Evolutionary conservation across 441 rosid species (phyloP), one percentile per base, ranked within the genome.

Genomic region (Croton setiger): DNA sequence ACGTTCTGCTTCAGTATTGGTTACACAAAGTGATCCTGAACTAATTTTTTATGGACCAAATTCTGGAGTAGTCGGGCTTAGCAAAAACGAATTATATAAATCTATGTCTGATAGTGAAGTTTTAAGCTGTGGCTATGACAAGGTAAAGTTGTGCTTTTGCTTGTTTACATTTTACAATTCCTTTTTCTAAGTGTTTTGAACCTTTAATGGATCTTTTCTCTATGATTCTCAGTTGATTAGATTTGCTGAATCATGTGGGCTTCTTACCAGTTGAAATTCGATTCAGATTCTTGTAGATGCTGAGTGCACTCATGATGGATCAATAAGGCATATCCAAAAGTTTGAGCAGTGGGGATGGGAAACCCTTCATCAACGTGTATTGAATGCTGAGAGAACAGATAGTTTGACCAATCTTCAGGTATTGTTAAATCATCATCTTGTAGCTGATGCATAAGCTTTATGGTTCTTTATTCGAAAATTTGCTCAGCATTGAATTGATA

Each of bases 281-380:
- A 55, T 80, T 73, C 82, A 93, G 97, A 92, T 94, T 54, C 96
- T 94, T 47, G 98, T 94, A 63, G 98, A 94, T 83, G 98, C 98
- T 57, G 98, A 91, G 72, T 94, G 97, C 79, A 94, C 97, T 64
- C 98, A 91, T 77, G 98, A 94, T 78, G 98, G 98, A 15, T 94
- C 98, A 36, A 79, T 91, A 60, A 85, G 78, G 72, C 97, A 91
- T 73, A 76, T 94, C 68, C 97, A 91, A 71, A 94, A 94, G 74
- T 94, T 87, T 84, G 98, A 91, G 77, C 83, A 85, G 10, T 94
- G 97, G 97, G 97, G 97, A 56, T 94, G 98, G 97, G 85, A 76
- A 75, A 88, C 97, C 43, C 84, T 94, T 78, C 83, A 90, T 76
- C 92, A 82, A 11, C 98, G 98, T 75, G 93, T 91, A 10, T 72